These are phyloP conservation scores for Reutealis trisperma DNA, from an alignment of 345 rosid genomes.

Conservation along the genomic window DNA sequence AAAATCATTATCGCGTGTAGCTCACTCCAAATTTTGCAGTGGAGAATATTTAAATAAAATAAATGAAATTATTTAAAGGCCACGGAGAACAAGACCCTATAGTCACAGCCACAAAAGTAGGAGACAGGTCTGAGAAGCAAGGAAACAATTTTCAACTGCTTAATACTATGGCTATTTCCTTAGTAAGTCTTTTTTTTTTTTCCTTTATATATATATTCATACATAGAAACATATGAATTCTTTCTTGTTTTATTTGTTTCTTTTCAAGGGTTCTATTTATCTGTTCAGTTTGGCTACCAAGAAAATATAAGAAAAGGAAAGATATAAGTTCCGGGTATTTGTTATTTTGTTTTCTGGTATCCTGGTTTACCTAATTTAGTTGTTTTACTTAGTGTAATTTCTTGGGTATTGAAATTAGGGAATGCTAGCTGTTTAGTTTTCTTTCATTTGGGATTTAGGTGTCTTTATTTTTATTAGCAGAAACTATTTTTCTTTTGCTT, in stretches of 20 bases:
- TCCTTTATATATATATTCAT: background rate
- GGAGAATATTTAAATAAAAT: too few species aligned
- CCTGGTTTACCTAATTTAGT: background rate
- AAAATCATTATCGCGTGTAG: background rate
- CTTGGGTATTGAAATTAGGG: background rate
- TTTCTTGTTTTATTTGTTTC: background rate
- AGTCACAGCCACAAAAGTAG: constrained; percentile 1
- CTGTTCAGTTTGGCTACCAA: background rate
- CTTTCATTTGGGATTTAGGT: background rate
- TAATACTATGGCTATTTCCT: background rate
- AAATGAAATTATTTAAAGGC: background rate
- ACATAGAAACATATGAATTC: background rate
- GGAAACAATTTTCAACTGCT: background rate
- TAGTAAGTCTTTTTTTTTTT: constrained; percentile 5
- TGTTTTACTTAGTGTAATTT: background rate
- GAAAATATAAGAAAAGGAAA: background rate
- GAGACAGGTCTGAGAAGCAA: background rate
- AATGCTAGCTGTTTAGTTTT: background rate
- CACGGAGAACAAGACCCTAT: too few species aligned
- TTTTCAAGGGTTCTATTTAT: background rate
- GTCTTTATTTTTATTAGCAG: background rate
- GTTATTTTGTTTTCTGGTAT: background rate
- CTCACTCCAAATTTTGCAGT: background rate
- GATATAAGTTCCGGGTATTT: background rate
- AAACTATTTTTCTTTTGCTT: background rate